Evolutionary conservation across 768 basidiomycete species (phyloP), one percentile per base, ranked within the genome.

Genomic region (Mycena galericulata): DNA sequence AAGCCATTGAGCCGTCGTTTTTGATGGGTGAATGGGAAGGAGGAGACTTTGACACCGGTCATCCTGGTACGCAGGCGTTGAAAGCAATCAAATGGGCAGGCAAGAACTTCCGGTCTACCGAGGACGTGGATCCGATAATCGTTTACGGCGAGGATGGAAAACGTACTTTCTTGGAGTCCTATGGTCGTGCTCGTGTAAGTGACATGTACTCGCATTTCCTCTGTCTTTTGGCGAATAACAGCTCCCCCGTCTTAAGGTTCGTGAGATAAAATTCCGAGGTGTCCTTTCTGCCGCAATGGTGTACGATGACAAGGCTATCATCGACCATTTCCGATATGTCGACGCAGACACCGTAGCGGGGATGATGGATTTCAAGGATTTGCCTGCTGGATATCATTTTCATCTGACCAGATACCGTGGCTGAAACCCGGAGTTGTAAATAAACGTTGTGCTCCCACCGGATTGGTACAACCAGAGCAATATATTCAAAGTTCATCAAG

Each of bases 271-370:
- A 46, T 60, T 43, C 15, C 58, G 65, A 8, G 65, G 58, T 14
- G 41, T 60, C 1, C 29, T 54, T 27, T 60, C 57, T 4, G 65
- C 65, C 9, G 38, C 65, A 17, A 54, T 67, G 65, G 43, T 60
- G 11, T 67, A 67, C 65, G 65, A 67, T 29, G 41, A 24, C 10
- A 51, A 45, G 17, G 57, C 65, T 2, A 38, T 67, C 14, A 67
- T 67, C 38, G 65, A 60, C 57, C 36, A 67, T 15, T 67, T 67
- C 41, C 58, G 65, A 1, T 67, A 56, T 17, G 66, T 67, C 32
- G n/a, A 62, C 29, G 53, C 61, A 45, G 24, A 61, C 36, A 67
- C 53, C 1, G 59, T 62, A 10, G 66, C 66, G 5, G 50, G 49
- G n/a, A 38, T 47, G 32, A 67, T 67, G 66, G 59, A 67, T n/a